These are phyloP conservation scores for Metarhizium robertsii DNA, from an alignment of 2,329 filamentous ascomycete species.

Conservation along the genomic window DNA sequence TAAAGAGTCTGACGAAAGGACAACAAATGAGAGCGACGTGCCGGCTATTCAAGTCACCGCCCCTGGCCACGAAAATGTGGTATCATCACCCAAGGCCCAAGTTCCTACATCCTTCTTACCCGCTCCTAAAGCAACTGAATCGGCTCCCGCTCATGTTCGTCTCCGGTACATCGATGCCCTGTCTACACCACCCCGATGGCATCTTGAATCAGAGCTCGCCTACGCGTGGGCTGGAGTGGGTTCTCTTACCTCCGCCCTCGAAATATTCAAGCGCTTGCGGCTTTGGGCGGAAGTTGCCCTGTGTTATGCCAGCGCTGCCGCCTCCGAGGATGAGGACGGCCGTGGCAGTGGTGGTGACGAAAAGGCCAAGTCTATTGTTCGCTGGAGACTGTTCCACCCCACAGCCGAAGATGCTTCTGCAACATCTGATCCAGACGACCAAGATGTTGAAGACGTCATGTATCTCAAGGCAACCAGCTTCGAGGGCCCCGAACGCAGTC, in stretches of 20 bases:
- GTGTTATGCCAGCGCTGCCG: conserved; percentile 60
- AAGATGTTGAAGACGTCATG: conserved; percentile 43
- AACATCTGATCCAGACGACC: conserved; percentile 35
- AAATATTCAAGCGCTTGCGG: conserved; percentile 88
- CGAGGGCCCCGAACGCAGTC: conserved; percentile 54
- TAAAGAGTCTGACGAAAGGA: conserved; percentile 14
- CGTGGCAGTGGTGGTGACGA: conserved; percentile 57
- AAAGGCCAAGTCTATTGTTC: conserved; percentile 68
- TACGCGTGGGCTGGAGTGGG: conserved; percentile 87
- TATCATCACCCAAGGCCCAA: conserved; percentile 7
- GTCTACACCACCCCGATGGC: conserved; percentile 80
- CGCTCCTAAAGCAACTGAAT: conserved; percentile 62
- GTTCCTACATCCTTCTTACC: conserved; percentile 74
- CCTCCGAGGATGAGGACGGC: conserved; percentile 47
- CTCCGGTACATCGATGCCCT: conserved; percentile 78
- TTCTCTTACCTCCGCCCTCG: conserved; percentile 78
- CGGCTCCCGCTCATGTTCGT: conserved; percentile 66
- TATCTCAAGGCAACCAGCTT: conserved; percentile 45
- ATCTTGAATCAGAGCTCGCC: conserved; percentile 86
- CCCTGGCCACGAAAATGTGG: conserved; percentile 20
- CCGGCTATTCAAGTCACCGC: conserved; percentile 37
- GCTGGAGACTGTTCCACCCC: conserved; percentile 68
- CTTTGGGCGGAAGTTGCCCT: conserved; percentile 94
- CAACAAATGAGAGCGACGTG: conserved; percentile 21
- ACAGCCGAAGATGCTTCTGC: conserved; percentile 27